phyloP scores from a whole-genome alignment of 2,329 filamentous ascomycete species.

The Verticillium albo-atrum region DNA sequence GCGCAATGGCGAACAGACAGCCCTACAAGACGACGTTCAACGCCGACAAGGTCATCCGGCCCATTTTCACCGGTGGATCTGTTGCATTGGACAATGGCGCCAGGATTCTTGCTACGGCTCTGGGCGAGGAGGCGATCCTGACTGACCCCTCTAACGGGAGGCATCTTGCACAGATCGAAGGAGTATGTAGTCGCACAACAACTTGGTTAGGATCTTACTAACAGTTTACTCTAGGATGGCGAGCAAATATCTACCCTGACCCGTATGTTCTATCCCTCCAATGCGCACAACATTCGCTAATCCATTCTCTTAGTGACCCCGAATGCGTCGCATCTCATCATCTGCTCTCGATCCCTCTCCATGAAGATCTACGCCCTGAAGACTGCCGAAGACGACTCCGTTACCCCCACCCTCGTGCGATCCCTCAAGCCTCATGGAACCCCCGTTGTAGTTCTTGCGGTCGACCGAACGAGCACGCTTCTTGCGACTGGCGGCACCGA shows the following conservation, averaged over 20 bases:
- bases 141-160: constrained; percentile 80
- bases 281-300: constrained; percentile 8
- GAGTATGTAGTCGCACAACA: constrained; percentile 47
- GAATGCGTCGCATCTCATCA: constrained; percentile 78
- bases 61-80: constrained; percentile 89
- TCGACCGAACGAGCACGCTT: constrained; percentile 83
- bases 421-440: constrained; percentile 87
- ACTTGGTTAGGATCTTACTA: constrained; percentile 13
- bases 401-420: constrained; percentile 66
- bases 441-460: constrained; percentile 79
- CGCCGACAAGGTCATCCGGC: constrained; percentile 74
- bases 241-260: constrained; percentile 66
- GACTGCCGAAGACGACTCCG: constrained; percentile 49
- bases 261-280: constrained; percentile 3
- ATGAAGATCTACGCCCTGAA: constrained; percentile 86
- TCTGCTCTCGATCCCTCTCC: constrained; percentile 91
- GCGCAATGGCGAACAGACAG: constrained; percentile 55
- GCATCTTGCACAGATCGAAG: constrained; percentile 82
- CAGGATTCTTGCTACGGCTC: constrained; percentile 75
- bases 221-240: constrained; percentile 55
- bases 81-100: constrained; percentile 79
- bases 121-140: constrained; percentile 89
- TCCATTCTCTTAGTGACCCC: constrained; percentile 63
- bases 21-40: constrained; percentile 86
- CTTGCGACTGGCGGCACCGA: constrained; percentile 92